Evolutionary conservation across 805 yeast genomes (phyloP), one percentile per base, ranked within the genome.

Genomic region (Blastobotrys chiropterorum): DNA sequence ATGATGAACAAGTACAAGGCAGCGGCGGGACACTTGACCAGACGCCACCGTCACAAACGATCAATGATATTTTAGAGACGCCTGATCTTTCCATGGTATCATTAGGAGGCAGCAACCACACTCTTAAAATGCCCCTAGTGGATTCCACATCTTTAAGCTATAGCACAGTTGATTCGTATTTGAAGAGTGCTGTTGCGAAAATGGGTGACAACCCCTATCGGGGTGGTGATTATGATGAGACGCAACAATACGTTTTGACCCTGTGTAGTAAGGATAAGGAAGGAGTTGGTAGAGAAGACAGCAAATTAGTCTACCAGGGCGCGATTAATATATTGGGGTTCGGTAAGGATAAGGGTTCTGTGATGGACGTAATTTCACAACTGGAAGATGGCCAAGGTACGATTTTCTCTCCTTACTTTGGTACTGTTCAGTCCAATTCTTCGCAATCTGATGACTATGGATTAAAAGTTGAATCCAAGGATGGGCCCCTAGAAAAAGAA

Each of bases 91-190:
- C 53, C 26, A 38, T 49, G 14, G 22, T 50, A 11, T 50, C 53
- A 13, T 43, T 50, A 26, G 14, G 49, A 20, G 42, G 44, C 44
- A 42, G 46, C 48, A 49, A 53, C 46, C 46, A 50, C 8, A 47
- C 53, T 19, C 46, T 49, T 48, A 48, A 30, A 47, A 50, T 47
- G 56, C 50, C 53, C 15, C 44, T 20, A 48, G 21, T 45, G 17
- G 48, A 34, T 11, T 46, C 48, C 19, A 31, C 22, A 6, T 19
- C 43, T n/a, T 40, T 15, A 8, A 15, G 20, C 20, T 17, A 40
- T 20, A 6, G 11, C 20, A 15, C 19, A 7, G 16, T 40, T 13
- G 43, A 15, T 20, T 3, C 16, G 43, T 20, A 15, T 17, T 17
- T 17, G 20, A 40, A 15, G 20, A 20, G 20, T 40, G 43, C 20